A percentile compares a stretch with the other conserved stretches of the same genome.
phyloP scores from a whole-genome alignment of 2,329 filamentous ascomycete genomes.

The Penicillium sp. region DNA sequence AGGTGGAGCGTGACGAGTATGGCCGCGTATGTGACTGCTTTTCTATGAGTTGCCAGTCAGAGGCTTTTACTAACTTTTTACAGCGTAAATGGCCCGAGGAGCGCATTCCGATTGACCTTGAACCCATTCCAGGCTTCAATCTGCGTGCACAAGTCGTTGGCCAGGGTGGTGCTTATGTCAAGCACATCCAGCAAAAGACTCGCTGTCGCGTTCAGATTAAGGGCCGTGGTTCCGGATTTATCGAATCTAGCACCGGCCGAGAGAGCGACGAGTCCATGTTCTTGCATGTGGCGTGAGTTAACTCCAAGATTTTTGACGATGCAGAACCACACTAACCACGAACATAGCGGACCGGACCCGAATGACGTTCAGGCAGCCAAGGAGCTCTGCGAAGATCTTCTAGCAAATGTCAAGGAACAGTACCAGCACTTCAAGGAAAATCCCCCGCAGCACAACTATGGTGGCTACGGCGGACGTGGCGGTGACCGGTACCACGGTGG shows the following conservation, averaged over 20 bases:
- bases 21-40: constrained; percentile 63
- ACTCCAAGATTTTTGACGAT: too few relatives aligned
- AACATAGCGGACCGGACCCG: constrained; percentile 73
- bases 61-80: constrained; percentile 18
- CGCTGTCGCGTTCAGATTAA: constrained; percentile 97
- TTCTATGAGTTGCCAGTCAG: background rate
- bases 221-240: constrained; percentile 88
- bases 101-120: constrained; percentile 84
- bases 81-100: constrained; percentile 99
- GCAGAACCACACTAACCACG: constrained; percentile 9
- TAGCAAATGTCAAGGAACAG: constrained; percentile 80
- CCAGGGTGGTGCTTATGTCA: constrained; percentile 90
- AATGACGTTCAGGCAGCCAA: constrained; percentile 83
- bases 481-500: constrained; percentile 23
- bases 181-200: constrained; percentile 95
- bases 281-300: constrained; percentile 76
- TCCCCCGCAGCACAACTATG: constrained; percentile 64
- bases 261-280: constrained; percentile 98
- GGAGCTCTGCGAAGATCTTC: constrained; percentile 81
- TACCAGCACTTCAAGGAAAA: constrained; percentile 89
- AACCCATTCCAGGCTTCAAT: constrained; percentile 92
- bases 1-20: constrained; percentile 83
- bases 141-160: constrained; percentile 94
- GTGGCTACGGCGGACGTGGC: constrained; percentile 41
- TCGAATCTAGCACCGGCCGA: constrained; percentile 79